phyloP scores from a whole-genome alignment of 176 grass and related monocot species.

The Aegilops longissima region DNA sequence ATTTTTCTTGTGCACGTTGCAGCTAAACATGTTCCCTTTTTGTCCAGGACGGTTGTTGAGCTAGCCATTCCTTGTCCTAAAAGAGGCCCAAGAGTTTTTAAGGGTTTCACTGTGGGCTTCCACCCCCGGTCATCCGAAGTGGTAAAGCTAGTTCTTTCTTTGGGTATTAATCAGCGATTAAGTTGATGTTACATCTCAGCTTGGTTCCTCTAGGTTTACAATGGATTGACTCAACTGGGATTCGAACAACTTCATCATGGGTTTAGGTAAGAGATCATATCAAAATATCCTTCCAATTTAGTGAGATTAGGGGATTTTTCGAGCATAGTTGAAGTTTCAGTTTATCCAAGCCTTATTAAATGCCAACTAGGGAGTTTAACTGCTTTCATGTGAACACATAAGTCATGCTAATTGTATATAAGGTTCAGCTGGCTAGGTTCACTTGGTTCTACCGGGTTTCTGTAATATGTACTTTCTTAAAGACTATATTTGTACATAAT shows the following conservation, averaged over 20 bases:
- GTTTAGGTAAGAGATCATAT: constrained; percentile 53
- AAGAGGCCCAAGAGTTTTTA: constrained; percentile 70
- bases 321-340: not conserved
- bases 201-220: constrained; percentile 64
- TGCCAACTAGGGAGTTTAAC: not conserved
- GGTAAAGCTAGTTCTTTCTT: constrained; percentile 47
- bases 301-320: not conserved
- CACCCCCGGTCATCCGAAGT: constrained; percentile 84
- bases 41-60: constrained; percentile 63
- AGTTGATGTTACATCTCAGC: constrained; percentile 17
- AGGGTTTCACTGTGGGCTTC: constrained; percentile 91
- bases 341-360: not conserved
- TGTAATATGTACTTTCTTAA: not conserved
- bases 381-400: constrained; percentile 4
- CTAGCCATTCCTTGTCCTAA: constrained; percentile 78
- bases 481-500: not conserved
- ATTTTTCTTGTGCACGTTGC: not conserved
- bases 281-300: constrained; percentile 11
- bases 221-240: constrained; percentile 85
- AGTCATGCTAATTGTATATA: not conserved
- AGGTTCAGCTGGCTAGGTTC: not conserved
- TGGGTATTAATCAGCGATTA: constrained; percentile 4
- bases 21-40: constrained; percentile 22
- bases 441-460: not conserved
- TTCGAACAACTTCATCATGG: constrained; percentile 71